Conservation (phyloP, 305 asterid genomes). For the Solanum hybrid region DNA sequence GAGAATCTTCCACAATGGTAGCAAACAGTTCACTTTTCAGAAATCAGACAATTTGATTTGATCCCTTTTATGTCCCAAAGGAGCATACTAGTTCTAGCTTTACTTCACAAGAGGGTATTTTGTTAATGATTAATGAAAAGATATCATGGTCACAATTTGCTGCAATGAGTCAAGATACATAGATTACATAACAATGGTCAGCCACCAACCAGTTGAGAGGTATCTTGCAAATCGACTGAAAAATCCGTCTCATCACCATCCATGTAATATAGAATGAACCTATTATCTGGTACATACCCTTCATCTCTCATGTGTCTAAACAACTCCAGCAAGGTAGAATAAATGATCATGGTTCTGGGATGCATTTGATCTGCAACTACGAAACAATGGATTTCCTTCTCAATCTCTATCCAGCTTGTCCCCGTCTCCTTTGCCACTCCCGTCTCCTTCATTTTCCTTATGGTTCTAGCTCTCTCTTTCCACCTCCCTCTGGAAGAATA, state of each 20-base stretch:
- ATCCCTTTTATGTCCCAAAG: background rate
- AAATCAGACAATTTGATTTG: background rate
- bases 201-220: background rate
- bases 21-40: background rate
- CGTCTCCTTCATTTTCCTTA: constrained; percentile 61
- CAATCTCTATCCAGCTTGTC: constrained; percentile 70
- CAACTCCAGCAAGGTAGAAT: constrained; percentile 25
- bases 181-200: background rate
- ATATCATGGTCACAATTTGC: background rate
- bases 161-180: background rate
- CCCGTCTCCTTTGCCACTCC: constrained; percentile 60
- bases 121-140: too few relatives aligned
- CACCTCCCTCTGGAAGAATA: constrained; percentile 57
- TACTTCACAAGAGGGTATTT: background rate
- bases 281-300: constrained; percentile 21
- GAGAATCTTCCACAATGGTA: background rate
- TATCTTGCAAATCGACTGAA: background rate
- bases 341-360: constrained; percentile 31
- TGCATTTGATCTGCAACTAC: constrained; percentile 72
- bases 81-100: background rate
- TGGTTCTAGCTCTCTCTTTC: constrained; percentile 61
- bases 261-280: constrained; percentile 1
- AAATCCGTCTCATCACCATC: constrained; percentile 2
- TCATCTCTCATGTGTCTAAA: constrained; percentile 61
- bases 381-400: constrained; percentile 47